These are phyloP conservation scores for Cutaneotrichosporon cyanovorans DNA, from an alignment of 1,284 basidiomycete species.

Conservation along the genomic window DNA sequence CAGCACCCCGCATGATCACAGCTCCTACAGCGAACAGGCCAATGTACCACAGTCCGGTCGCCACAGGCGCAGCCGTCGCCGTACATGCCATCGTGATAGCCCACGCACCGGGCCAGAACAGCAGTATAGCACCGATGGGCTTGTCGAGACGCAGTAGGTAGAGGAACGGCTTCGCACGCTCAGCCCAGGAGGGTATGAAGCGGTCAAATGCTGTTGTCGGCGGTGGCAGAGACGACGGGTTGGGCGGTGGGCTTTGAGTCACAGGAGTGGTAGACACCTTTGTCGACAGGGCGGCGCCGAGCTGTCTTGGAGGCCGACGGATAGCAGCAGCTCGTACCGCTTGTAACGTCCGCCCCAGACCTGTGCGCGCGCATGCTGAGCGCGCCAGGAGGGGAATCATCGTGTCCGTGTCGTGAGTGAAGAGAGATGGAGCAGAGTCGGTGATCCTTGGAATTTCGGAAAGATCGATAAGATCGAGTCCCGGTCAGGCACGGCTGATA, in stretches of 20 bases:
- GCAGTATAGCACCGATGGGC: slow-evolving; percentile 83
- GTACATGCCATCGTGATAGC: slow-evolving; percentile 91
- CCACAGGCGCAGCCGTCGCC: slow-evolving; percentile 58
- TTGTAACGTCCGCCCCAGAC: slow-evolving; percentile 1
- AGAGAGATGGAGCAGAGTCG: too few species aligned
- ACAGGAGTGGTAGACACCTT: background rate
- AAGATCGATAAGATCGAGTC: too few species aligned
- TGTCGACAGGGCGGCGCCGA: background rate
- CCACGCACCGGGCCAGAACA: slow-evolving; percentile 96
- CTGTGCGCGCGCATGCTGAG: slow-evolving; percentile 18
- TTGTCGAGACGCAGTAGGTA: slow-evolving; percentile 85
- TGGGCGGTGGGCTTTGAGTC: background rate
- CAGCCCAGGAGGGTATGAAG: slow-evolving; percentile 29
- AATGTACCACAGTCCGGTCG: slow-evolving; percentile 65
- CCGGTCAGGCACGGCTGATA: too few species aligned
- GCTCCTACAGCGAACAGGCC: slow-evolving; percentile 84
- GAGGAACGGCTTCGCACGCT: slow-evolving; percentile 59
- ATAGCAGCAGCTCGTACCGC: background rate
- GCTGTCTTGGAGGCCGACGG: background rate
- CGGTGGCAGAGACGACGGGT: background rate
- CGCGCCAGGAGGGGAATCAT: slow-evolving; percentile 12
- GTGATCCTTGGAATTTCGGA: too few species aligned
- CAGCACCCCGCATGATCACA: slow-evolving; percentile 92
- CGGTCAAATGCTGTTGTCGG: slow-evolving; percentile 19
- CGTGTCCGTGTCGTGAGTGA: background rate